A percentile compares a stretch with the other conserved stretches of the same genome.
Conservation (phyloP, 306 rosid species). For the Prunus salicina region DNA sequence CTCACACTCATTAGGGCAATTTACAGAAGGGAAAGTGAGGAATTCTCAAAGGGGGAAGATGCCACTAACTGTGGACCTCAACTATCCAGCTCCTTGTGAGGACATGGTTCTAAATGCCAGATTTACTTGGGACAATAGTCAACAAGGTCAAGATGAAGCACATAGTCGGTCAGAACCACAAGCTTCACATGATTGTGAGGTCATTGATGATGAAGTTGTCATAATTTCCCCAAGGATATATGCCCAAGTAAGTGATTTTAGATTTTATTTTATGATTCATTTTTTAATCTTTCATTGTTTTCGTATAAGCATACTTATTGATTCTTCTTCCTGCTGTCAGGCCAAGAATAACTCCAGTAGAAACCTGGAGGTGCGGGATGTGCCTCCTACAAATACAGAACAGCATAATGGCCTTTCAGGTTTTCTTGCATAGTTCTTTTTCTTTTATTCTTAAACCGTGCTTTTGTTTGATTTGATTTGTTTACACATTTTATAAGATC, state of each 20-base stretch:
- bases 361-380: slow-evolving; percentile 23
- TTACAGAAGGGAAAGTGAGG: slow-evolving; percentile 8
- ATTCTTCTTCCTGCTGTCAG: slow-evolving; percentile 16
- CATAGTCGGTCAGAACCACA: slow-evolving; percentile 6
- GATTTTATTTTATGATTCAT: not conserved
- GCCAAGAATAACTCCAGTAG: slow-evolving; percentile 33
- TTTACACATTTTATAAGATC: not conserved
- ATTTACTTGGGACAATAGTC: slow-evolving; percentile 9
- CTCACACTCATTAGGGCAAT: not conserved
- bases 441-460: not conserved
- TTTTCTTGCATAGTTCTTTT: not conserved
- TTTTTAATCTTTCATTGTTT: not conserved
- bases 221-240: slow-evolving; percentile 33
- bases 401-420: slow-evolving; percentile 19
- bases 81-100: slow-evolving; percentile 24
- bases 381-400: slow-evolving; percentile 1
- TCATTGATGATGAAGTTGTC: slow-evolving; percentile 33
- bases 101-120: slow-evolving; percentile 12
- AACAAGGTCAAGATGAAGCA: slow-evolving; percentile 6
- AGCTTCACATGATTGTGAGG: slow-evolving; percentile 19
- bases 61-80: slow-evolving; percentile 33
- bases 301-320: not conserved
- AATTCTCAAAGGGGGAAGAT: slow-evolving; percentile 21
- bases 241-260: slow-evolving; percentile 26
- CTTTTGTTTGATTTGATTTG: not conserved